Percentiles rank a stretch among this genome's conserved stretches.
Conservation (phyloP, 106 monocot species). For the Dioscorea dumetorum region DNA sequence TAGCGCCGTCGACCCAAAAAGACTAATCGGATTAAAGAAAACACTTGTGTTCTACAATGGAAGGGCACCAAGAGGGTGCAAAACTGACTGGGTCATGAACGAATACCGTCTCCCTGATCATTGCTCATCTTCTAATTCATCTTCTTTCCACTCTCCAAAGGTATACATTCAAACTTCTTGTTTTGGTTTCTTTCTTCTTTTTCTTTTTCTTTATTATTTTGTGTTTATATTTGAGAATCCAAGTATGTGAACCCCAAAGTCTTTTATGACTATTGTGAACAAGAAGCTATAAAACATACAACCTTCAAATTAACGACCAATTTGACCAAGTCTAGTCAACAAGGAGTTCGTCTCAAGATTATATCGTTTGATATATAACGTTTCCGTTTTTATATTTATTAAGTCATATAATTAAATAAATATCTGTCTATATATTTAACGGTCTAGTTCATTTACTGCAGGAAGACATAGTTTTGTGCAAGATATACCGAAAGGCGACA, state of each 20-base stretch:
- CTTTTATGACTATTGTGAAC: no score
- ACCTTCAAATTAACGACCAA: no score
- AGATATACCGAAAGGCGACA: conserved; percentile 60
- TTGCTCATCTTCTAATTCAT: not conserved
- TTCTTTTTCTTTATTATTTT: not conserved
- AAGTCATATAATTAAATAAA: no score
- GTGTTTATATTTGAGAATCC: no score
- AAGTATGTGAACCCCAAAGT: no score
- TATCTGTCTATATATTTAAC: no score
- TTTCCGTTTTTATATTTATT: no score
- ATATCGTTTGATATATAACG: no score
- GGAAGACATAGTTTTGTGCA: conserved; percentile 67
- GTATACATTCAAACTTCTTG: conserved; percentile 8
- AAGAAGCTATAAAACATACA: no score
- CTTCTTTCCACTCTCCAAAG: conserved; percentile 11
- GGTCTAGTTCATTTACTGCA: not conserved
- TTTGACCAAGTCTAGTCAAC: no score
- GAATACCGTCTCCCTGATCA: conserved; percentile 52
- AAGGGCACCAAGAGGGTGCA: conserved; percentile 51
- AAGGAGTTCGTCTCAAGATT: no score
- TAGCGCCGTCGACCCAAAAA: conserved; percentile 24
- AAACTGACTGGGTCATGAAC: conserved; percentile 80
- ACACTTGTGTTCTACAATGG: conserved; percentile 69
- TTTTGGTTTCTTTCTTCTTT: not conserved
- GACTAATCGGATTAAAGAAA: conserved; percentile 72